Evolutionary conservation across 2,329 filamentous ascomycete species (phyloP), one percentile per base, ranked within the genome.

Genomic region (Ascochyta fabae): DNA sequence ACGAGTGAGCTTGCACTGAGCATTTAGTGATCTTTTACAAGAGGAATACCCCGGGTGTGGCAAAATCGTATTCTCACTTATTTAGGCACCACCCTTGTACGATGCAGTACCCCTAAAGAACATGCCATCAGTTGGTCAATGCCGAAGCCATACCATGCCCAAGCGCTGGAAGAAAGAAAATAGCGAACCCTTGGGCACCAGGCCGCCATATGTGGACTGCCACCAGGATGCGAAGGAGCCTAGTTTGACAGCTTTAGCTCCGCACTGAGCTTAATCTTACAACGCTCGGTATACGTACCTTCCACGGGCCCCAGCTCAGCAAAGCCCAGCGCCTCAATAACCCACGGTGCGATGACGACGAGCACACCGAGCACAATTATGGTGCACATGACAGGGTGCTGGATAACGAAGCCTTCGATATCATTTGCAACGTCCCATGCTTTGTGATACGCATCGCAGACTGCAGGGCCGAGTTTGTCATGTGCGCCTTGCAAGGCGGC

Each of bases 81-180:
- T n/a, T n/a, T n/a, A 16, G 16, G 16, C 1, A 16, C 16, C 16
- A 1, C 16, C 16, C 16, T 16, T 16, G 16, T 15, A 19, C 19
- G 40, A 31, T 42, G 16, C 15, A 44, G 40, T 33, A 29, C 39
- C 27, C 12, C 45, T 22, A 19, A 38, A 39, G 40, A 22, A 22
- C 13, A 27, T 23, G 42, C 31, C 38, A 31, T 16, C 12, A 48
- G 16, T 9, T n/a, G 48, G 54, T 60, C 51, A 63, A 38, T 64
- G 65, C 53, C 41, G 35, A 31, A 51, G 31, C 69, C 65, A 71
- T 34, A 61, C 65, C 76, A 80, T 80, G 0, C 78, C 77, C 54
- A 80, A 58, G 12, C 75, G 66, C 69, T 80, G 78, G 29, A 80
- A 73, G 46, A 70, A 80, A 2, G 72, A 71, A 54, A 79, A 78